Evolutionary conservation across 2,329 filamentous ascomycete species (phyloP), one percentile per base, ranked within the genome.

Genomic region (Xylaria sp.): DNA sequence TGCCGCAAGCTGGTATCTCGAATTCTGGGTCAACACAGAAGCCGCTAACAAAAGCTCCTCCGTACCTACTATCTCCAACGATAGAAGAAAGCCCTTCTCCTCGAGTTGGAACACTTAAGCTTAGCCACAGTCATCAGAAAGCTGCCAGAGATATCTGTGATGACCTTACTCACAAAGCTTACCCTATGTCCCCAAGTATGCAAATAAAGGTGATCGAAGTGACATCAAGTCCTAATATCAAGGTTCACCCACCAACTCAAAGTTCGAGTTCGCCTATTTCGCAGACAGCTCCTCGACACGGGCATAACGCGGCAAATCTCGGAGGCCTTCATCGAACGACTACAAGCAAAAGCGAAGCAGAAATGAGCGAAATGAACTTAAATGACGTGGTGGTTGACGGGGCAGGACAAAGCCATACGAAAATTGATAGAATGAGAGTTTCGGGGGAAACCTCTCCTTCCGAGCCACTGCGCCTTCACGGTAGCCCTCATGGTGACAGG

Each of bases 1-100:
- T n/a, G n/a, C n/a, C n/a, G n/a, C n/a, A n/a, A n/a, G n/a, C 73
- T 11, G 71, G 71, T 31, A 64, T 66, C 15, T 67, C 70, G 4
- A 70, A 58, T 11, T 74, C 74, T 23, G 60, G 58, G 20, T 69
- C 73, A 17, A 67, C 68, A 9, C 60, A 64, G 15, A 61, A 33
- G 11, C 46, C 71, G 2, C 44, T 67, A 11, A 36, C 49, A 6
- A 73, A 63, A 53, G 66, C 60, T n/a, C 66, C 71, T 26, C 66
- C 69, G 15, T 71, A 72, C 17, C 58, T 67, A 9, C 68, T 79
- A 6, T 78, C 77, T 6, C 77, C 77, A 17, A 79, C 76, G 1
- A 73, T 73, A 10, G 78, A 79, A 59, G 78, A 80, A 67, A 74
- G 67, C 49, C 66, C 74, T 10, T 66, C 65, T 5, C 40, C 66